A percentile compares a stretch with the other conserved stretches of the same genome.
Evolutionary conservation across 805 yeast species (phyloP).

Genomic region (Groenewaldozyma salmanticensis): DNA sequence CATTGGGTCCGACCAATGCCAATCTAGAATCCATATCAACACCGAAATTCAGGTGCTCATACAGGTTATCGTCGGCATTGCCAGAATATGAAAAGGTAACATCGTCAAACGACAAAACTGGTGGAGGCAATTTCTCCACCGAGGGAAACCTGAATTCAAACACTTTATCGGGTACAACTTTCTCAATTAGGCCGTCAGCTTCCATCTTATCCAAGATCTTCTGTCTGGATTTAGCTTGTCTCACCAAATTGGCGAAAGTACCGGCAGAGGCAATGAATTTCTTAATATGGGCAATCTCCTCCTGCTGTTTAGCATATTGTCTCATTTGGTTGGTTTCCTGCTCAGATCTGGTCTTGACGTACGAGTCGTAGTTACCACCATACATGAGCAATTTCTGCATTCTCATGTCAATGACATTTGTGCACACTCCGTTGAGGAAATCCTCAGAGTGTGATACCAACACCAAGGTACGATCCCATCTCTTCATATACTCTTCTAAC

Average conservation of each 20-base stretch:
- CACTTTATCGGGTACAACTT: constrained; percentile 87
- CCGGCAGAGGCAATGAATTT: constrained; percentile 99
- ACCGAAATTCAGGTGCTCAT: constrained; percentile 90
- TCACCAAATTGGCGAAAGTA: constrained; percentile 97
- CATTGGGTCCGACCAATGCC: constrained; percentile 97
- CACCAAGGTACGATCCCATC: constrained; percentile 87
- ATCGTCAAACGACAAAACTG: constrained; percentile 92
- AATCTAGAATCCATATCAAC: constrained; percentile 99
- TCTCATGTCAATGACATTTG: constrained; percentile 98
- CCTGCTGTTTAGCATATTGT: constrained; percentile 95
- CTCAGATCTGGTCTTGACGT: constrained; percentile 89
- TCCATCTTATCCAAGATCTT: constrained; percentile 99
- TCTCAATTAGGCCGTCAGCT: constrained; percentile 89
- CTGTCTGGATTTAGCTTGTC: constrained; percentile 98
- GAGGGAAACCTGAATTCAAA: constrained; percentile 91
- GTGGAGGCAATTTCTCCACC: constrained; percentile 96
- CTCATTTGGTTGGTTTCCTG: constrained; percentile 96
- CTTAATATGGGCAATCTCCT: constrained; percentile 95
- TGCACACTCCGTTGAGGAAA: constrained; percentile 97
- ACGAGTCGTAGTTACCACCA: constrained; percentile 99
- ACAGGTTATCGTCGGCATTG: constrained; percentile 75
- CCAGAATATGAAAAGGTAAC: constrained; percentile 78
- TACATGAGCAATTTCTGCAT: constrained; percentile 58
- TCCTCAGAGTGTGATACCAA: constrained; percentile 97
- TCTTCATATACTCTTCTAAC: constrained; percentile 95